Conservation (phyloP, 768 basidiomycete genomes). For the Collybia sordida region DNA sequence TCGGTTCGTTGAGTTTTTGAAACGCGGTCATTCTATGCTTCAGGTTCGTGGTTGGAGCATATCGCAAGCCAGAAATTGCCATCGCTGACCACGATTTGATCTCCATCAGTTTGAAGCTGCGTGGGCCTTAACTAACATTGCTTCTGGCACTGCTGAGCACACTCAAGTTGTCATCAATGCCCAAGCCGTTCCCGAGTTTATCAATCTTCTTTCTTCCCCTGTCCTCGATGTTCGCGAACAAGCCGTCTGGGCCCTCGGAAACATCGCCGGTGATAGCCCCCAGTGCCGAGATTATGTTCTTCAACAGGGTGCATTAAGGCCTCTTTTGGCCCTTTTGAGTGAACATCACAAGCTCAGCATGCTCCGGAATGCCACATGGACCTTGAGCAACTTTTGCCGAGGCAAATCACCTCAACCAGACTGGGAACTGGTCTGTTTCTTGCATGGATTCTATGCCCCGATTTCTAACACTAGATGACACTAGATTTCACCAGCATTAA, state of each 20-base stretch:
- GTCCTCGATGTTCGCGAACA: slow-evolving; percentile 98
- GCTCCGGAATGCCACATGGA: slow-evolving; percentile 99
- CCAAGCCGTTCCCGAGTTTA: slow-evolving; percentile 94
- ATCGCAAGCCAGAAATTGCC: background rate
- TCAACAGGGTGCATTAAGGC: slow-evolving; percentile 88
- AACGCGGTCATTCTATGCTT: slow-evolving; percentile 77
- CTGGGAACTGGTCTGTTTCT: slow-evolving; percentile 83
- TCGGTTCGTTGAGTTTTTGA: slow-evolving; percentile 94
- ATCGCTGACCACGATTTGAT: slow-evolving; percentile 4
- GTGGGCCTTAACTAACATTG: slow-evolving; percentile 98
- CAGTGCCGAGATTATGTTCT: slow-evolving; percentile 97
- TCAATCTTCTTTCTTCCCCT: slow-evolving; percentile 91
- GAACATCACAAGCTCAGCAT: slow-evolving; percentile 99
- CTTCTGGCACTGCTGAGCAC: slow-evolving; percentile 97
- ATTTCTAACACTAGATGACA: slow-evolving; percentile 9
- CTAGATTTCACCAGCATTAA: slow-evolving; percentile 94
- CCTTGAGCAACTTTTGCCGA: slow-evolving; percentile 97
- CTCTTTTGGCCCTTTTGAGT: slow-evolving; percentile 84
- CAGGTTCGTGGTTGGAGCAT: slow-evolving; percentile 48
- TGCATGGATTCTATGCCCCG: slow-evolving; percentile 1
- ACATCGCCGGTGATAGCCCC: slow-evolving; percentile 98
- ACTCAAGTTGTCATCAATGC: slow-evolving; percentile 97
- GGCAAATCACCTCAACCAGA: slow-evolving; percentile 98
- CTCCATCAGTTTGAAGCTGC: slow-evolving; percentile 87
- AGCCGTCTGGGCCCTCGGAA: slow-evolving; percentile 99